phyloP scores from a whole-genome alignment of 805 yeast genomes.

The Kodamaea leandrae region DNA sequence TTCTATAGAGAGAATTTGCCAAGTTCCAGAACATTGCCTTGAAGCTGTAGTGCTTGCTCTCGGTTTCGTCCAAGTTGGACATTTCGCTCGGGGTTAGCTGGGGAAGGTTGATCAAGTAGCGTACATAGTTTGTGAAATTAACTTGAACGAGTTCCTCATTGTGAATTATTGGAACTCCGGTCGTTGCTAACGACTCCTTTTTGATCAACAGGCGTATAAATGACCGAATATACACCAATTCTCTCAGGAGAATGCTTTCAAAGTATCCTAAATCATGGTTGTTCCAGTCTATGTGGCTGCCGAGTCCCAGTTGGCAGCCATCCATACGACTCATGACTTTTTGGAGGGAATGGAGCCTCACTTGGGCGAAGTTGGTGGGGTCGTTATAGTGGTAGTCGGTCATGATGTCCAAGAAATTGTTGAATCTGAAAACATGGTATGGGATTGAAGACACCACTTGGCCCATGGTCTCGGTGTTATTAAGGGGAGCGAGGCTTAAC shows the following conservation, averaged over 20 bases:
- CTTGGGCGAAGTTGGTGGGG: conserved; percentile 37
- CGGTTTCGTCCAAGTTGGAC: conserved; percentile 18
- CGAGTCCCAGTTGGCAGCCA: conserved; percentile 14
- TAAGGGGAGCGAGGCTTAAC: conserved; percentile 24
- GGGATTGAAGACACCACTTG: conserved; percentile 24
- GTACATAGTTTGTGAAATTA: conserved; percentile 36
- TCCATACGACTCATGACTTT: conserved; percentile 24
- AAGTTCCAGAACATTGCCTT: conserved; percentile 26
- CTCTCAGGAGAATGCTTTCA: conserved; percentile 32
- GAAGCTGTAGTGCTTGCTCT: conserved; percentile 26
- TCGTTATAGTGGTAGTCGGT: conserved; percentile 33
- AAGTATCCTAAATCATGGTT: conserved; percentile 22
- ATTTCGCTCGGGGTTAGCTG: conserved; percentile 11
- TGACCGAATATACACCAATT: conserved; percentile 25
- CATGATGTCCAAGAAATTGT: conserved; percentile 30
- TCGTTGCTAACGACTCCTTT: conserved; percentile 9
- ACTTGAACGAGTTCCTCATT: conserved; percentile 39
- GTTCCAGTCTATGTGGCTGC: conserved; percentile 1
- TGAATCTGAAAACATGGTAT: conserved; percentile 30
- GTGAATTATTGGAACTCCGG: conserved; percentile 12
- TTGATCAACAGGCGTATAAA: conserved; percentile 27
- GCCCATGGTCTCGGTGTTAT: conserved; percentile 23
- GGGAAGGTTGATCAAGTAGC: conserved; percentile 35
- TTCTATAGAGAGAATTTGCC: conserved; percentile 24
- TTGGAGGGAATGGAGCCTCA: conserved; percentile 29